Percentiles rank a stretch among this genome's conserved stretches.
These are phyloP conservation scores for Lodderomyces margitis DNA, from an alignment of 1,139 yeast species.

Conservation along the genomic window DNA sequence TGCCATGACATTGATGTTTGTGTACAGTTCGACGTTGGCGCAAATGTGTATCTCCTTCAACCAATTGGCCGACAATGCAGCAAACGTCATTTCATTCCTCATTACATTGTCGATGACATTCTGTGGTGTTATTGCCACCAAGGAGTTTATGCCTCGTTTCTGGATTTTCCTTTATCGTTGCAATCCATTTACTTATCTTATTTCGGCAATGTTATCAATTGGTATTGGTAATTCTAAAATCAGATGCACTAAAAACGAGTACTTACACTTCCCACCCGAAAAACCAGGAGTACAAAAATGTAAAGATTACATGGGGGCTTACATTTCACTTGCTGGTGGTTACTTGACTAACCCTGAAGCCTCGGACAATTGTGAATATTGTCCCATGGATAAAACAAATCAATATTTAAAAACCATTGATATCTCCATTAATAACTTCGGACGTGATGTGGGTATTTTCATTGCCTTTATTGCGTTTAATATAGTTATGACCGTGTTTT, in stretches of 20 bases:
- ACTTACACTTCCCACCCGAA: slow-evolving; percentile 25
- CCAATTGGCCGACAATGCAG: slow-evolving; percentile 42
- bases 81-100: slow-evolving; percentile 26
- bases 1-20: slow-evolving; percentile 36
- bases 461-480: slow-evolving; percentile 50
- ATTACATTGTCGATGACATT: slow-evolving; percentile 31
- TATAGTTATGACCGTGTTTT: slow-evolving; percentile 45
- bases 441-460: slow-evolving; percentile 71
- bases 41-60: slow-evolving; percentile 38
- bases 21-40: slow-evolving; percentile 38
- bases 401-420: slow-evolving; percentile 44
- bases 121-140: slow-evolving; percentile 33
- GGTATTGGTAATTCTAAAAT: slow-evolving; percentile 26
- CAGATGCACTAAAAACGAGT: slow-evolving; percentile 26
- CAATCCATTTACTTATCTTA: slow-evolving; percentile 64
- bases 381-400: slow-evolving; percentile 50
- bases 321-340: slow-evolving; percentile 47
- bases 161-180: slow-evolving; percentile 38
- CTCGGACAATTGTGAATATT: slow-evolving; percentile 47
- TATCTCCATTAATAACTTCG: slow-evolving; percentile 46
- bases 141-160: slow-evolving; percentile 29
- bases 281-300: slow-evolving; percentile 55
- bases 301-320: slow-evolving; percentile 48
- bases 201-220: slow-evolving; percentile 38
- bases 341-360: slow-evolving; percentile 46